A percentile compares a stretch with the other conserved stretches of the same genome.
Conservation (phyloP, 139 green algal genomes). For the Micractinium conductrix region DNA sequence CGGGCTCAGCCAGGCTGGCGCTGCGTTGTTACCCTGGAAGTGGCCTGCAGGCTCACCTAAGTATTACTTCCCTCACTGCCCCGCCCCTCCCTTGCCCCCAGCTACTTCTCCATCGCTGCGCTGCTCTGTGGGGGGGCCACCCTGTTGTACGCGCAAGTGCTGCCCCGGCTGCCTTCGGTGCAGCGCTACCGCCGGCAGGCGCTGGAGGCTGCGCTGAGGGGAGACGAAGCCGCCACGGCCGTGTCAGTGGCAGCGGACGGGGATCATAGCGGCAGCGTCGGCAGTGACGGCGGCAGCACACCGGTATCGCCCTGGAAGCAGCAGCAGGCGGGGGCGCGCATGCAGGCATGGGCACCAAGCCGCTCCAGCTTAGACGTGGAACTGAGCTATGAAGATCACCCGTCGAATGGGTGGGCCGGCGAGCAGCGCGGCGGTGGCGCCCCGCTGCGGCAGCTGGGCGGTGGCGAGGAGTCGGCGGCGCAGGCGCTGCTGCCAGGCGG, state of each 20-base stretch:
- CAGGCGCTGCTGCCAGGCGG: neutral
- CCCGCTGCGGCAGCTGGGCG: neutral
- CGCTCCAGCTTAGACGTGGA: slow-evolving; percentile 23
- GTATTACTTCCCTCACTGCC: no score
- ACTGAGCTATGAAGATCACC: slow-evolving; percentile 22
- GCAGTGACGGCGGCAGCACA: no score
- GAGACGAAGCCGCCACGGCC: no score
- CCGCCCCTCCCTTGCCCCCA: no score
- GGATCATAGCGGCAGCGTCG: no score
- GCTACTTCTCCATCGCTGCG: slow-evolving; percentile 71
- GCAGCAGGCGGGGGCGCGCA: neutral
- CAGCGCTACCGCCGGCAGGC: neutral
- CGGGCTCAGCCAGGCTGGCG: no score
- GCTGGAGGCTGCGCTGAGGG: neutral
- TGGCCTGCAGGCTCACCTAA: no score
- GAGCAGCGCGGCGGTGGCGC: neutral
- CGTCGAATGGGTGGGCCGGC: neutral
- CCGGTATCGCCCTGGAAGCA: neutral
- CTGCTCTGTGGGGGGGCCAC: slow-evolving; percentile 51
- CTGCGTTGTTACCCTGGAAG: no score
- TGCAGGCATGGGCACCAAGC: neutral
- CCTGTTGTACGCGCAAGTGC: slow-evolving; percentile 43
- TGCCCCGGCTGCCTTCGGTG: slow-evolving; percentile 3
- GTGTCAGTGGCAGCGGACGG: no score
- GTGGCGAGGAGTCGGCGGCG: neutral